These are phyloP conservation scores for Schizophyllum amplum DNA, from an alignment of 1,284 basidiomycete species.

Conservation along the genomic window DNA sequence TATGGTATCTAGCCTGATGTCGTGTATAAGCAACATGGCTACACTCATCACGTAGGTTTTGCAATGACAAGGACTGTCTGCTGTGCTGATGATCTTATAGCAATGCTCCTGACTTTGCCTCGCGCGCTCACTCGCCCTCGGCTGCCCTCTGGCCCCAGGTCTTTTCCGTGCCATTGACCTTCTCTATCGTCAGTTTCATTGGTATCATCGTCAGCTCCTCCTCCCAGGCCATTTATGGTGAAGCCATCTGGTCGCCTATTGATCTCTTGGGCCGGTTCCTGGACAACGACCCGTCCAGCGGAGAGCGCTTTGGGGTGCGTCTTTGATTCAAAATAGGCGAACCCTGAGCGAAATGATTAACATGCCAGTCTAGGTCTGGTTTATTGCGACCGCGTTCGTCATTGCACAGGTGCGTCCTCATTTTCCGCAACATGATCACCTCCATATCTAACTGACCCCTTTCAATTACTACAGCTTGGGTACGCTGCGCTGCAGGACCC, in stretches of 20 bases:
- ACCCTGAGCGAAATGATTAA: no score
- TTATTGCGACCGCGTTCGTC: constrained; percentile 71
- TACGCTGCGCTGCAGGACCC: no score
- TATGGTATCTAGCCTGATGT: constrained; percentile 73
- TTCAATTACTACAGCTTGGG: no score
- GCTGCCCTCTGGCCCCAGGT: constrained; percentile 69
- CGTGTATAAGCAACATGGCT: constrained; percentile 75
- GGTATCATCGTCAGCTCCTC: constrained; percentile 81
- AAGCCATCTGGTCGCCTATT: constrained; percentile 76
- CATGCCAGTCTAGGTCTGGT: constrained; percentile 62
- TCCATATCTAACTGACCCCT: no score
- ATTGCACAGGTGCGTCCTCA: constrained; percentile 60
- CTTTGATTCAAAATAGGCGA: neutral
- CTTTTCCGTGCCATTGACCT: constrained; percentile 67
- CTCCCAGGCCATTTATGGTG: constrained; percentile 70
- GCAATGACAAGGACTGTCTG: no score
- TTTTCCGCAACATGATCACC: no score
- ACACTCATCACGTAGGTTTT: constrained; percentile 62
- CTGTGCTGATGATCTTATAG: no score
- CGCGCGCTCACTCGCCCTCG: constrained; percentile 57
- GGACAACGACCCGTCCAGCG: constrained; percentile 52
- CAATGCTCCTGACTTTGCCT: constrained; percentile 76
- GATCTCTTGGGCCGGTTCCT: constrained; percentile 66
- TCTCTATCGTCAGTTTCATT: constrained; percentile 73
- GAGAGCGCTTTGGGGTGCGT: constrained; percentile 55